Evolutionary conservation across 139 green algal genomes (phyloP).

Genomic region (Deuterostichococcus epilithicus): DNA sequence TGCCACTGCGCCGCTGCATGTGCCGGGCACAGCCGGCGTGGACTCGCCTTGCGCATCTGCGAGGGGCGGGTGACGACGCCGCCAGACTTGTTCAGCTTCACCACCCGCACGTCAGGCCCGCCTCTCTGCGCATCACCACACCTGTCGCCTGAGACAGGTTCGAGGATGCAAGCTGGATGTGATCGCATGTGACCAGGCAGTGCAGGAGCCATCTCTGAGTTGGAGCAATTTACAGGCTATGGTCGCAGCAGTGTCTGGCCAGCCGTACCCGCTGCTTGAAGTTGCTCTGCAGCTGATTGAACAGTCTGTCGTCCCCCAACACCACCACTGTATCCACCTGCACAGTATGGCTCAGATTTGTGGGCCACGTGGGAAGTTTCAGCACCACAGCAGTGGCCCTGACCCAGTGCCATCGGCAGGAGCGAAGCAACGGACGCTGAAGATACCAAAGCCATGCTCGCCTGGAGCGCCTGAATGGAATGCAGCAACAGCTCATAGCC

Average conservation of each 20-base stretch:
- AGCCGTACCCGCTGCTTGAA: not conserved
- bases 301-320: constrained; percentile 83
- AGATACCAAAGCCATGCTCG: not conserved
- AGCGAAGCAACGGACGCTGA: constrained; percentile 28
- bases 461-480: constrained; percentile 44
- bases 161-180: too few species aligned
- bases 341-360: constrained; percentile 6
- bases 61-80: constrained; percentile 71
- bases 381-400: too few species aligned
- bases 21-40: too few species aligned
- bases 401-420: not conserved
- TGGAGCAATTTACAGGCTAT: too few species aligned
- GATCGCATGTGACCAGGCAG: not conserved
- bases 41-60: constrained; percentile 37
- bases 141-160: not conserved
- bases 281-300: constrained; percentile 49
- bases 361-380: too few species aligned
- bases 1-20: too few species aligned
- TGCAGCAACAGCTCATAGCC: constrained; percentile 91
- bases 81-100: constrained; percentile 81
- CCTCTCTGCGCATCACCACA: not conserved
- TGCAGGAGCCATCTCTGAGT: too few species aligned
- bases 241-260: too few species aligned
- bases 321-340: constrained; percentile 81
- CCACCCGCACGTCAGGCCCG: constrained; percentile 17